Evolutionary conservation across 495 filamentous ascomycete genomes (phyloP), one percentile per base, ranked within the genome.

Genomic region (Aspergillus sparsus): DNA sequence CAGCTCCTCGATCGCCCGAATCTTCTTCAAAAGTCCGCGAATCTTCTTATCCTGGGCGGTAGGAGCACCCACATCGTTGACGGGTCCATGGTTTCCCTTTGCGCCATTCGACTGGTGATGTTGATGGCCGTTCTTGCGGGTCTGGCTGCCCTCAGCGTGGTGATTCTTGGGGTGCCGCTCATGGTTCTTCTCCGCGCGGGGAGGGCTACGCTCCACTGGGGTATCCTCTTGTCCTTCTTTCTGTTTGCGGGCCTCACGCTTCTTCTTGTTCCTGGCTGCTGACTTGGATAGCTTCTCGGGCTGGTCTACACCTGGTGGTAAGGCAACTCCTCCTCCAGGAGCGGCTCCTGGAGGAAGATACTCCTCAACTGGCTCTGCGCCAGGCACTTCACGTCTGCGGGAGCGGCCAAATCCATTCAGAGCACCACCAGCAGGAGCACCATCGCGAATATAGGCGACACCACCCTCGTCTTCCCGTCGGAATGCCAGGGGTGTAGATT

Each of bases 241-340:
- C 32, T 85, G 85, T 74, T 97, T 98, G 82, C 95, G 97, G 55
- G 92, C 93, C 69, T 96, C 92, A 37, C 93, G 83, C 83, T 98
- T 98, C 84, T 97, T 98, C 86, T 97, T 97, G 79, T 98, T 98
- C 80, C 97, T 96, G 53, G 93, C 75, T 0, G 93, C 94, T 13
- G 92, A 82, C 74, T 93, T 97, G 61, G 89, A 93, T 44, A 95
- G 74, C 62, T 80, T 87, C 59, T 88, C 89, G 82, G 82, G 84
- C 34, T 87, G 85, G 41, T 77, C 82, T 3, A 78, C 78, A 27
- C 77, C 79, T 15, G 77, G 68, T 6, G 78, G 72, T 37, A 88
- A 75, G 55, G 82, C 82, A 44, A 89, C 87, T 35, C 87, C 86
- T n/a, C 86, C 87, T 36, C 86, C 86, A n/a, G 86, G 85, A 55